Base-by-base conservation (phyloP, 2,329 filamentous ascomycete species). In the Colletotrichum acutatum region DNA sequence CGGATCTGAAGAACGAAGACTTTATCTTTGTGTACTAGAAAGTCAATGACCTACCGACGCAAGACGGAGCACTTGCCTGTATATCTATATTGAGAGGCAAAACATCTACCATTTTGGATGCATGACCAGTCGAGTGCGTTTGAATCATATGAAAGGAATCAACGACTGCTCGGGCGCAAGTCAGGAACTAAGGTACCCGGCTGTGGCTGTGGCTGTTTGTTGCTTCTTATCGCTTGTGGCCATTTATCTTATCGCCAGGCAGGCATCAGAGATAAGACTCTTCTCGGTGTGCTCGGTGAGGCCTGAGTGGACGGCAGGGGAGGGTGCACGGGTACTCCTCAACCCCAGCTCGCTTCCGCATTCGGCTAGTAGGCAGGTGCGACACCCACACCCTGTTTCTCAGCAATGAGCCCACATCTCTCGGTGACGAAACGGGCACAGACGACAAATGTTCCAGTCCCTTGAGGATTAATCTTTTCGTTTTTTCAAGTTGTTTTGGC, bases 1-100 rank as follows among this genome's bases (percentile, higher is more conserved):
- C 89, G 22, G 89, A 91, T 77, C 78, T 88, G 75, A 82, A 86
- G 78, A 91, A 91, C 75, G 89, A 91, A 78, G 89, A 91, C 71
- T 92, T 91, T 75, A 87, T 91, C 54, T 91, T 89, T 78, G 84
- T 91, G 9, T 83, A 83, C 72, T 84, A 56, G 16, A 8, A 42
- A 7, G 9, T 19, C 11, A 2, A 6, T n/a, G 19, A 49, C 8
- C 16, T 42, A 42, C 16, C 16, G 37, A 19, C 37, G 16, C 1
- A 5, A 19, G 16, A 42, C 16, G 14, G 5, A 16, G 34, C 5
- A 42, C 5, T 19, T 19, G 14, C 5, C 14, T 42, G 12, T 19
- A 42, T 19, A 42, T 16, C 14, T 5, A 19, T 6, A 12, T 42
- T 42, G 37, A 7, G 37, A 42, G 16, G 5, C 14, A 42, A 16